A percentile compares a stretch with the other conserved stretches of the same genome.
Conservation (phyloP, 2,329 filamentous ascomycete genomes). For the Penicillium concentricum region DNA sequence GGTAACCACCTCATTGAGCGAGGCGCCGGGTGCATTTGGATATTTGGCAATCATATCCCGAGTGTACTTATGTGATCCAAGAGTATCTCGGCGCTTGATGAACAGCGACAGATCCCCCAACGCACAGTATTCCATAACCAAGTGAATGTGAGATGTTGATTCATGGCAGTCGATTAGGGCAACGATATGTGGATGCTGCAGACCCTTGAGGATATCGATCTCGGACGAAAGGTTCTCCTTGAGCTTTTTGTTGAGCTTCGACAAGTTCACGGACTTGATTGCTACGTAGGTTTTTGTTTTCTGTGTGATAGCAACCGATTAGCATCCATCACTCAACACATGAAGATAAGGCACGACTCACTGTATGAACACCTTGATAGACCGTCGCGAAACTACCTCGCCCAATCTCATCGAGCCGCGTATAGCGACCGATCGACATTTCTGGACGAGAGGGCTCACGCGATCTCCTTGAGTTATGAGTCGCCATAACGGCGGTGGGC, state of each 20-base stretch:
- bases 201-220: slow-evolving; percentile 89
- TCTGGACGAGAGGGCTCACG: slow-evolving; percentile 34
- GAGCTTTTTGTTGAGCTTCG: slow-evolving; percentile 89
- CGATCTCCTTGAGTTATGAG: slow-evolving; percentile 44
- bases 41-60: slow-evolving; percentile 92
- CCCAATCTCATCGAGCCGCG: slow-evolving; percentile 84
- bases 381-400: slow-evolving; percentile 98
- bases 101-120: slow-evolving; percentile 92
- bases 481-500: slow-evolving; percentile 42
- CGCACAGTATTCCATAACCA: slow-evolving; percentile 98
- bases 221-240: slow-evolving; percentile 95
- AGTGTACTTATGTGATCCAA: slow-evolving; percentile 76
- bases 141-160: slow-evolving; percentile 81
- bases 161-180: slow-evolving; percentile 93
- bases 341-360: slow-evolving; percentile 48
- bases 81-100: slow-evolving; percentile 87
- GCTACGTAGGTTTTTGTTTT: slow-evolving; percentile 79
- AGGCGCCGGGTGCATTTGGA: slow-evolving; percentile 75
- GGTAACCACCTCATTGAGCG: slow-evolving; percentile 94
- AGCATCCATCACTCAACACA: slow-evolving; percentile 10
- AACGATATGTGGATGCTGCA: slow-evolving; percentile 96
- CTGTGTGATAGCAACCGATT: slow-evolving; percentile 47
- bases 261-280: slow-evolving; percentile 92
- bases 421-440: slow-evolving; percentile 69
- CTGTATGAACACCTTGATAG: slow-evolving; percentile 81